Conservation (phyloP, 805 yeast species). For the Cyberlindnera mississippiensis region DNA sequence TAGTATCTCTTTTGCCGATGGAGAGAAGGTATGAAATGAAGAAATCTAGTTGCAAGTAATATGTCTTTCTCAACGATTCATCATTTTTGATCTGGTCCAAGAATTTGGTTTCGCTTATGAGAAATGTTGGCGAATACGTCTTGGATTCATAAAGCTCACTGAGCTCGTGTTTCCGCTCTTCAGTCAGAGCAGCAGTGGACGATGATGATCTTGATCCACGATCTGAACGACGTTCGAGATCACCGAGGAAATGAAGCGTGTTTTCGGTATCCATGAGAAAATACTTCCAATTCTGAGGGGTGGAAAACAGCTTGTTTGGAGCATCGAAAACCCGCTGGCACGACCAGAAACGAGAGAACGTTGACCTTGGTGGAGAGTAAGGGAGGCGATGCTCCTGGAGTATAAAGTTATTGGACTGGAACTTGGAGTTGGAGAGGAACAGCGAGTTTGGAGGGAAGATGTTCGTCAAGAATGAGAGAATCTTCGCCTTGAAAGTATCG, state of each 20-base stretch:
- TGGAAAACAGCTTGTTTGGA: too few relatives aligned
- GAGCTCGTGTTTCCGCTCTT: constrained; percentile 10
- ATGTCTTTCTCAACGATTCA: constrained; percentile 14
- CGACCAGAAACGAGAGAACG: constrained; percentile 18
- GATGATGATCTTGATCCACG: too few relatives aligned
- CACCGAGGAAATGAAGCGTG: too few relatives aligned
- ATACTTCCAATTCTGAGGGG: too few relatives aligned
- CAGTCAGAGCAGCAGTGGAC: constrained; percentile 3
- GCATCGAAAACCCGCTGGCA: constrained; percentile 15
- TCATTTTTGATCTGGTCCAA: constrained; percentile 18
- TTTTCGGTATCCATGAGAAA: too few relatives aligned
- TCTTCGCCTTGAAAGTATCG: constrained; percentile 18
- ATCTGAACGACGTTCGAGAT: too few relatives aligned
- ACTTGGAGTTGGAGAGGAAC: constrained; percentile 15
- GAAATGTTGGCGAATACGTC: constrained; percentile 17
- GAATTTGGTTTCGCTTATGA: constrained; percentile 15
- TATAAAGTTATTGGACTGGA: constrained; percentile 16
- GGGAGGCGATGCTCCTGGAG: constrained; percentile 5
- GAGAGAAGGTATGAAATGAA: not conserved
- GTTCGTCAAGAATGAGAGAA: constrained; percentile 15
- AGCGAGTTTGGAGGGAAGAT: constrained; percentile 15
- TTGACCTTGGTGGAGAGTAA: not conserved
- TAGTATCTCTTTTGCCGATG: not conserved
- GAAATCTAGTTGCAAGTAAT: constrained; percentile 13
- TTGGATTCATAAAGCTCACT: constrained; percentile 13